These are phyloP conservation scores for Alternaria gaisen DNA, from an alignment of 2,329 filamentous ascomycete species.

Conservation along the genomic window DNA sequence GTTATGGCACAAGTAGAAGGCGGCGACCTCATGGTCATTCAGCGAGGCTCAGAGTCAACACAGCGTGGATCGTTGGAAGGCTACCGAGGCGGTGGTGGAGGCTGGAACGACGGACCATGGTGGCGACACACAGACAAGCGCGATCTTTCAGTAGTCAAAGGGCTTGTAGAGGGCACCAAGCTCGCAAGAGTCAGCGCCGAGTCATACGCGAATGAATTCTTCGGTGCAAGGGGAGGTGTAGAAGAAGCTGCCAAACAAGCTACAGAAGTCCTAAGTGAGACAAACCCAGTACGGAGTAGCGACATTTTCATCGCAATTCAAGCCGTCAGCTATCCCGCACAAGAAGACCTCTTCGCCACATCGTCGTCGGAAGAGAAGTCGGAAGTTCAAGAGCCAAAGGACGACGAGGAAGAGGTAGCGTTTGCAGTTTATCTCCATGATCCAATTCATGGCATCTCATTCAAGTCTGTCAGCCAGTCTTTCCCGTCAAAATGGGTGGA, in stretches of 20 bases:
- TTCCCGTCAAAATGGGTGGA: slow-evolving; percentile 86
- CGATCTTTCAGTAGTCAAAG: slow-evolving; percentile 80
- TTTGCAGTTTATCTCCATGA: slow-evolving; percentile 86
- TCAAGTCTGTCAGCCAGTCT: slow-evolving; percentile 81
- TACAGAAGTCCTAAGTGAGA: slow-evolving; percentile 79
- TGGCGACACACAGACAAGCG: slow-evolving; percentile 80
- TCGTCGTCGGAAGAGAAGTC: slow-evolving; percentile 62
- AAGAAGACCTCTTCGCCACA: slow-evolving; percentile 73
- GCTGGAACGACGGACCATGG: slow-evolving; percentile 96
- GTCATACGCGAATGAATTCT: slow-evolving; percentile 86
- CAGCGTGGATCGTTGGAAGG: slow-evolving; percentile 70
- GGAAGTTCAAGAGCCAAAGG: slow-evolving; percentile 63
- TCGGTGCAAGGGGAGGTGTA: slow-evolving; percentile 77
- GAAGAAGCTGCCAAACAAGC: slow-evolving; percentile 82
- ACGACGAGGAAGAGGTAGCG: slow-evolving; percentile 70
- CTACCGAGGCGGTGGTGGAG: slow-evolving; percentile 65
- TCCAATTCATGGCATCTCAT: slow-evolving; percentile 89
- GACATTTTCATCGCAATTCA: slow-evolving; percentile 97
- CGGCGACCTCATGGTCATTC: slow-evolving; percentile 91
- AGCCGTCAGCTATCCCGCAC: slow-evolving; percentile 73
- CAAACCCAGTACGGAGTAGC: slow-evolving; percentile 88
- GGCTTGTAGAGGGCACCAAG: slow-evolving; percentile 87
- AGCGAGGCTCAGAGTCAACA: slow-evolving; percentile 87
- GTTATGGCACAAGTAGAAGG: slow-evolving; percentile 99
- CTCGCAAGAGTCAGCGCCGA: slow-evolving; percentile 90